Evolutionary conservation across 345 rosid species (phyloP), one percentile per base, ranked within the genome.

Genomic region (Anastatica hierochuntica): DNA sequence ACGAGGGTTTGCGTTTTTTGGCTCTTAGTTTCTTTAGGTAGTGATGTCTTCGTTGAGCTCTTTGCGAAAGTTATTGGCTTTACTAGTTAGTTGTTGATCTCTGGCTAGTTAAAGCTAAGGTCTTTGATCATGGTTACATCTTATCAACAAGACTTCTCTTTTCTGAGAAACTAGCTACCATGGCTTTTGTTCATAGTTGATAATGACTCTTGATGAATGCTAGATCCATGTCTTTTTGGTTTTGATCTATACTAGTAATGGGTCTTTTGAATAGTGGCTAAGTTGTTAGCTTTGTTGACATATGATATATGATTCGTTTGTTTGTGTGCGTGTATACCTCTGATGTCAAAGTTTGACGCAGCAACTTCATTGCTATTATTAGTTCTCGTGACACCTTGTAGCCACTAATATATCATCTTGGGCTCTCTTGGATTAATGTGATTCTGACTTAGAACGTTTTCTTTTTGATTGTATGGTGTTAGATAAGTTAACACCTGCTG

Each of bases 401-500:
- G 44, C 19, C 16, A 35, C n/a, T n/a, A n/a, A n/a, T n/a, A 34
- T 10, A 51, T 34, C 43, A 4, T 27, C 24, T 20, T 20, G 17
- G 15, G 33, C 16, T 24, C 46, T 24, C 35, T 43, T 50, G 8
- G 35, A n/a, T n/a, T n/a, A n/a, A n/a, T n/a, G n/a, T n/a, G n/a
- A n/a, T n/a, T 35, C 63, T 65, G 71, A 43, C 65, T 40, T 51
- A n/a, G 60, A 56, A 37, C 16, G 20, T 47, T 72, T n/a, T n/a
- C n/a, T n/a, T n/a, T 55, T 60, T 72, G 29, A 56, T 49, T 58
- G 33, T 69, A 18, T 59, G 4, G 24, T 52, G 27, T 43, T 69
- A 92, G 98, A 74, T 53, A 92, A 85, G 84, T 62, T 88, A 72
- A 85, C 94, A 64, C 99, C 97, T 6, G 90, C 95, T 69, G 97